A percentile compares a stretch with the other conserved stretches of the same genome.
These are phyloP conservation scores for Begonia loranthoides DNA, from an alignment of 306 rosid genomes.

Conservation along the genomic window DNA sequence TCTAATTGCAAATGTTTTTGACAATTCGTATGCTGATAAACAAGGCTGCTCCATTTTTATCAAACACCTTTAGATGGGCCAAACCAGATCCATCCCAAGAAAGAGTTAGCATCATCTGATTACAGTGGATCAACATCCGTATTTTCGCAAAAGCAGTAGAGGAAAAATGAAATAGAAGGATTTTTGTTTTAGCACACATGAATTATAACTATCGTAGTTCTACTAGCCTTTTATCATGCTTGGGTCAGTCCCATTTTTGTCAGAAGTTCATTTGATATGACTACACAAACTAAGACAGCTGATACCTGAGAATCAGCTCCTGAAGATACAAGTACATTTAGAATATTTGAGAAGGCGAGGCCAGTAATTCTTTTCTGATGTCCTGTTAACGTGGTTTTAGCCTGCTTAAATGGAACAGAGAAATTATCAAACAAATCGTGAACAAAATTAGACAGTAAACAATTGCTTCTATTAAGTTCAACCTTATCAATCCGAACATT, in stretches of 20 bases:
- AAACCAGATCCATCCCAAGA: background rate
- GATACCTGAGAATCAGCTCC: slow-evolving; percentile 99
- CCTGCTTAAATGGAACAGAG: slow-evolving; percentile 30
- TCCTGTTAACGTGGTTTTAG: slow-evolving; percentile 87
- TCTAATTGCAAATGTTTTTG: no score
- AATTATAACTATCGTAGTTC: no score
- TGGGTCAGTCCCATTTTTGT: background rate
- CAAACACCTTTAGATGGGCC: no score
- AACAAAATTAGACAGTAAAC: background rate
- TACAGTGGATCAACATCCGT: background rate
- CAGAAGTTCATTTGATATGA: background rate
- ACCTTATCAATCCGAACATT: slow-evolving; percentile 98
- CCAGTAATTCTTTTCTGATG: slow-evolving; percentile 99
- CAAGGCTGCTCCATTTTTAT: no score
- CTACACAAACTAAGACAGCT: slow-evolving; percentile 5
- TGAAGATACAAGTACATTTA: slow-evolving; percentile 93
- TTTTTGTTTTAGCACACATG: no score
- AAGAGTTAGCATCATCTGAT: no score
- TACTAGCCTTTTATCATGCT: no score
- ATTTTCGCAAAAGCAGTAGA: background rate
- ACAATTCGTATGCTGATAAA: no score
- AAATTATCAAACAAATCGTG: background rate
- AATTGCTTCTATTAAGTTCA: slow-evolving; percentile 1
- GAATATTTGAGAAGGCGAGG: slow-evolving; percentile 77
- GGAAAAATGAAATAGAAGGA: no score